These are phyloP conservation scores for Debaryomycetaceae sp. DNA, from an alignment of 1,139 yeast species.

Conservation along the genomic window DNA sequence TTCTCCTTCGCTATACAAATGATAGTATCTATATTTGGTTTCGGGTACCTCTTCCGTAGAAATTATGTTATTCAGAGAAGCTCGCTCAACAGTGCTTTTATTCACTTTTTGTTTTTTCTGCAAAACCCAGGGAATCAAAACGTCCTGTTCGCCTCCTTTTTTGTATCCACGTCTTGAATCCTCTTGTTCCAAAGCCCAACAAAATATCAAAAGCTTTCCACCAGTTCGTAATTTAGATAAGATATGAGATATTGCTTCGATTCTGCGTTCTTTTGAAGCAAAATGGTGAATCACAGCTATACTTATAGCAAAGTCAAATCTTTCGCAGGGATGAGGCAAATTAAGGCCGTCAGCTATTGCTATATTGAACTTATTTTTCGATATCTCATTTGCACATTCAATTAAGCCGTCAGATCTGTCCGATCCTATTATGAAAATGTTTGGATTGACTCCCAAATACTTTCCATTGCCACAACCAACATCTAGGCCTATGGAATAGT, in stretches of 20 bases:
- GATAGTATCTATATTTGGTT: constrained; percentile 83
- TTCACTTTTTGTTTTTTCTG: constrained; percentile 40
- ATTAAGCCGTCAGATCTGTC: constrained; percentile 81
- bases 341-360: constrained; percentile 73
- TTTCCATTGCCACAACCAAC: constrained; percentile 98
- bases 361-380: constrained; percentile 35
- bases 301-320: constrained; percentile 87
- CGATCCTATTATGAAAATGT: constrained; percentile 71
- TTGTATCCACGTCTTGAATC: constrained; percentile 82
- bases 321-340: constrained; percentile 58
- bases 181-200: constrained; percentile 96
- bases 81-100: constrained; percentile 14
- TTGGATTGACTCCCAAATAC: constrained; percentile 68
- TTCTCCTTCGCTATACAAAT: constrained; percentile 81
- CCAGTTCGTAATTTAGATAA: constrained; percentile 53
- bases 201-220: constrained; percentile 77
- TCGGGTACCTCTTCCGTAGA: constrained; percentile 21
- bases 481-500: constrained; percentile 51
- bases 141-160: constrained; percentile 89
- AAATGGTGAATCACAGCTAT: constrained; percentile 97
- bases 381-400: constrained; percentile 57
- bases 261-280: constrained; percentile 75
- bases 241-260: constrained; percentile 69
- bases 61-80: constrained; percentile 14
- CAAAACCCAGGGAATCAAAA: constrained; percentile 92